Base-by-base conservation (phyloP, 192 early-diverging fungal species). In the Rhizoclosmatium globosum region DNA sequence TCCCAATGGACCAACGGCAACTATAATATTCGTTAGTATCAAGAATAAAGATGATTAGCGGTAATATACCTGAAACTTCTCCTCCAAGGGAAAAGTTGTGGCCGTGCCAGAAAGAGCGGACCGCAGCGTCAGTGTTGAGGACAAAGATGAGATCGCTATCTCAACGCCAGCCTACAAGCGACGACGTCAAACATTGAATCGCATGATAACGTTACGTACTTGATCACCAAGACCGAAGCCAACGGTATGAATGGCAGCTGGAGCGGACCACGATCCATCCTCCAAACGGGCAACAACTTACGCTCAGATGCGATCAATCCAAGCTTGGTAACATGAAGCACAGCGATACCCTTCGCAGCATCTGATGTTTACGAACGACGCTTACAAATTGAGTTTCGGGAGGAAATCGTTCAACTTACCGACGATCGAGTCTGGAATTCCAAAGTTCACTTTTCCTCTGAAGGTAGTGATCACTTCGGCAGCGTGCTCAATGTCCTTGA, bases 61-160 rank as follows among this genome's bases (percentile, higher is more conserved):
- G 31, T 31, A 31, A 31, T 31, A 31, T 31, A 31, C 31, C 31
- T 31, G 31, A 31, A 31, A 31, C 31, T 31, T 31, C 31, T 15
- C 93, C 95, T 44, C 96, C 96, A 43, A 98, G 85, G 0, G 95
- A 96, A 44, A 97, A 79, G 69, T 98, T 96, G 47, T 95, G 95
- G 38, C 91, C 91, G 59, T 94, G 88, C 53, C 84, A 88, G 82
- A 98, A 98, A 1, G 96, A 91, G 64, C 90, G 90, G 2, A 88
- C 82, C 38, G 87, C 85, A 38, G 76, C 83, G 42, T 56, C 59
- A 11, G 87, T 88, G 82, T 87, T 86, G n/a, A 88, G 74, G 47
- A 87, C 79, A 67, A 88, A 82, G 71, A 86, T 81, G 79, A 81
- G 82, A 59, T 88, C 85, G 44, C 82, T 86, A 85, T 46, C 70